Conservation (phyloP, 192 early-diverging fungal genomes). For the Fimicolochytrium jonesii region DNA sequence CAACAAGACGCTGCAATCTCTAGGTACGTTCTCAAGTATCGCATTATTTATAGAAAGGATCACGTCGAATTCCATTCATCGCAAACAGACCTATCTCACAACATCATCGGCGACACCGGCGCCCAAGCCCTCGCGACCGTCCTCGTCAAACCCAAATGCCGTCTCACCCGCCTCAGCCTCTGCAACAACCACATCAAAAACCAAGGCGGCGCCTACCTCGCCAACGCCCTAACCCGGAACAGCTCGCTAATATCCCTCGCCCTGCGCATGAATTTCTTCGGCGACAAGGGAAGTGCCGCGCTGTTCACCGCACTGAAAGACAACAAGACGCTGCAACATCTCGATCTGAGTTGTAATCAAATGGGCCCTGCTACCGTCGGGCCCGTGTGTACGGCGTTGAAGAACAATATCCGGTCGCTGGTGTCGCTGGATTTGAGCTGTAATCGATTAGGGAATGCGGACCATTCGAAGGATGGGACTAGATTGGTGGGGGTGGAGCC, state of each 20-base stretch:
- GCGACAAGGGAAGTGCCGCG: constrained; percentile 35
- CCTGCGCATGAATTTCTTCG: constrained; percentile 36
- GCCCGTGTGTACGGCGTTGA: constrained; percentile 27
- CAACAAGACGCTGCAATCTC: constrained; percentile 29
- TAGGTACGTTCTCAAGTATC: constrained; percentile 24
- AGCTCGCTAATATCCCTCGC: constrained; percentile 24
- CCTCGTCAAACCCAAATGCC: constrained; percentile 20
- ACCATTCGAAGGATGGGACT: not conserved
- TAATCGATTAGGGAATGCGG: constrained; percentile 36
- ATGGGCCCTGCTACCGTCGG: constrained; percentile 27
- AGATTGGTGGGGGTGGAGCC: constrained; percentile 1
- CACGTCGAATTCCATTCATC: too few relatives aligned
- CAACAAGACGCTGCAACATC: constrained; percentile 19
- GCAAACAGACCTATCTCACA: constrained; percentile 52
- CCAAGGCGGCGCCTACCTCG: constrained; percentile 29
- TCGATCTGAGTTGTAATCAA: constrained; percentile 39
- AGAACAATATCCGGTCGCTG: constrained; percentile 27
- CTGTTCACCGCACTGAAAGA: constrained; percentile 26
- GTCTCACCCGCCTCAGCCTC: constrained; percentile 33
- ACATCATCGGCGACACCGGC: constrained; percentile 42
- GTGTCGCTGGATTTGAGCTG: constrained; percentile 41
- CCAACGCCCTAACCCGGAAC: constrained; percentile 32
- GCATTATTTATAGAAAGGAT: not conserved
- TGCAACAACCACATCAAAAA: constrained; percentile 42
- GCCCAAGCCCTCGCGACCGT: constrained; percentile 45